These are phyloP conservation scores for Crucibulum parvulum DNA, from an alignment of 1,284 basidiomycete species.

Conservation along the genomic window DNA sequence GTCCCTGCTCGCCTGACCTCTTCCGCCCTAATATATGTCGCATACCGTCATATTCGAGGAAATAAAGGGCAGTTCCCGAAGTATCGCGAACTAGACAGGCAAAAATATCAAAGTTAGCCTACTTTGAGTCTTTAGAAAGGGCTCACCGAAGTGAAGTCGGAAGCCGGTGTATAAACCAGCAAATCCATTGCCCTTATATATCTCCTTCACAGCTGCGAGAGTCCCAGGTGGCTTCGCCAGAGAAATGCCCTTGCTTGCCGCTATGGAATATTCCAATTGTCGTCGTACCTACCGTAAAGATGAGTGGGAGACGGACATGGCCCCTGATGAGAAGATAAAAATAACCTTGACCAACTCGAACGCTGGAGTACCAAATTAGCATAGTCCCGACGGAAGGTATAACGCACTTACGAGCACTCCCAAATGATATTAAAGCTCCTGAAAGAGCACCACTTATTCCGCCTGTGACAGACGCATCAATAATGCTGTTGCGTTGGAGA, in stretches of 20 bases:
- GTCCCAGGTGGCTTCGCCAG: conserved; percentile 77
- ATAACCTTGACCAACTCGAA: conserved; percentile 96
- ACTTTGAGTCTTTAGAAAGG: conserved; percentile 8
- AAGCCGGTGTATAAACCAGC: conserved; percentile 86
- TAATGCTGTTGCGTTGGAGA: conserved; percentile 62
- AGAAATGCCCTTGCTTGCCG: conserved; percentile 74
- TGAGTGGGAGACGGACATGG: not conserved
- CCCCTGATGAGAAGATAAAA: not conserved
- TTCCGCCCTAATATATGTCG: conserved; percentile 77
- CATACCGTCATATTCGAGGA: conserved; percentile 88
- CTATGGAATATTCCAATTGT: conserved; percentile 95
- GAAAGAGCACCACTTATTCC: conserved; percentile 84
- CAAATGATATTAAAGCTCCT: conserved; percentile 83
- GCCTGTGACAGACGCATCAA: conserved; percentile 78
- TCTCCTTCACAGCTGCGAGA: conserved; percentile 75
- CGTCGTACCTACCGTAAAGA: conserved; percentile 69
- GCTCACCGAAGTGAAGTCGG: conserved; percentile 78
- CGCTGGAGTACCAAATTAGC: conserved; percentile 49
- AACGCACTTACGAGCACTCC: conserved; percentile 78
- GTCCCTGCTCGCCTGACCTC: conserved; percentile 77
- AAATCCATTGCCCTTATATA: conserved; percentile 70
- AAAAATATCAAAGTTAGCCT: conserved; percentile 3
- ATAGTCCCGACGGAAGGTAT: conserved; percentile 8
- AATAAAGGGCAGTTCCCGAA: conserved; percentile 84
- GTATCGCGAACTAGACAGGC: conserved; percentile 73